Evolutionary conservation across 2,329 filamentous ascomycete species (phyloP), one percentile per base, ranked within the genome.

Genomic region (Ramichloridium luteum): DNA sequence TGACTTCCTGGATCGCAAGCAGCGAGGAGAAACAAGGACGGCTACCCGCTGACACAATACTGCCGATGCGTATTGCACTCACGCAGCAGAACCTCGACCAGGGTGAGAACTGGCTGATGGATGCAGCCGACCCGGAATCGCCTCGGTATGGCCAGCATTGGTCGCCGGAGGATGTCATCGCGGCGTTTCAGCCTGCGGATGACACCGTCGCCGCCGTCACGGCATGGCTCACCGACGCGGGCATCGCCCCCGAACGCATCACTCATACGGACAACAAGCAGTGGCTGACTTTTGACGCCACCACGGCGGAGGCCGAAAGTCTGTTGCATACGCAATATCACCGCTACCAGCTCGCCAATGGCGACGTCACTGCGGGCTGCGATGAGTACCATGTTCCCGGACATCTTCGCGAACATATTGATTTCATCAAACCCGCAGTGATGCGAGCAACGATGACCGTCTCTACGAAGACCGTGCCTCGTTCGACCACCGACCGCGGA

Each of bases 271-370:
- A 60, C 25, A 64, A 64, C 16, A 61, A 64, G 32, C 64, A 63
- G 29, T 74, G 70, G 67, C 72, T 74, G 13, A 54, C 60, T 8
- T 72, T 74, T 45, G 60, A 70, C 34, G 67, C 68, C 6, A 67
- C 67, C 4, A 64, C 65, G 3, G 54, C 59, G 20, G 65, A 75
- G 46, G 61, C 66, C 4, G 69, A 74, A 48, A 49, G 51, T 13
- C 57, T 74, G 13, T 58, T 74, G 28, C 60, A 62, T 40, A 64
- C 70, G 5, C 55, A 68, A 35, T 72, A 70, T 43, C 61, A 70
- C 40, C 48, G 65, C 27, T 71, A 66, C 44, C 52, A 61, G 40
- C 62, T 68, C 41, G 36, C 35, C 18, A 48, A 44, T 13, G 55
- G 55, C 16, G 44, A 53, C 27, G 44, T 45, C 10, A 55, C 56